Evolutionary conservation across 768 basidiomycete genomes (phyloP).

Genomic region (Lactarius quietus): DNA sequence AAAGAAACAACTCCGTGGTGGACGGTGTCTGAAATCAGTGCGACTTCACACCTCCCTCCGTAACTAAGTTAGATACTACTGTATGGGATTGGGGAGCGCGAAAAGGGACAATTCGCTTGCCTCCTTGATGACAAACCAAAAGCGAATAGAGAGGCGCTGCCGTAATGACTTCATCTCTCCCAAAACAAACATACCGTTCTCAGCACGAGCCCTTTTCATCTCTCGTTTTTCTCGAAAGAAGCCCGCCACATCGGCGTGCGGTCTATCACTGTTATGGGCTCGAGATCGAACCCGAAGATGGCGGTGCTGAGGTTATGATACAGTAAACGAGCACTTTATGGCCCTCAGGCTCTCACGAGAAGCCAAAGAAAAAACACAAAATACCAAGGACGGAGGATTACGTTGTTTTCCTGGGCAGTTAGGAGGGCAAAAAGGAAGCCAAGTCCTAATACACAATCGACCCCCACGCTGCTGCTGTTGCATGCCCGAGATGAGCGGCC

Average conservation of each 20-base stretch:
- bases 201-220: neutral
- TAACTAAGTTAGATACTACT: too few species aligned
- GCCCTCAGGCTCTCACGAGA: neutral
- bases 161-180: neutral
- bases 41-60: neutral
- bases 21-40: neutral
- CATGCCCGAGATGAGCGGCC: neutral
- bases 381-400: neutral
- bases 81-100: neutral
- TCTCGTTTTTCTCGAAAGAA: constrained; percentile 2
- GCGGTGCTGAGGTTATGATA: constrained; percentile 17
- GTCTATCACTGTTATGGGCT: neutral
- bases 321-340: neutral
- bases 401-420: neutral
- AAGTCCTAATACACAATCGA: neutral
- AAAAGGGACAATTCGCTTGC: neutral
- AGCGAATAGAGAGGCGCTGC: neutral
- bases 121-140: neutral
- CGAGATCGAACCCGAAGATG: constrained; percentile 20
- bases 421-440: neutral
- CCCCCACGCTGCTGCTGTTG: neutral
- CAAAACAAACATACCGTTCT: neutral
- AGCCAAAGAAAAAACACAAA: neutral
- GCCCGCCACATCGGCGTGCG: neutral
- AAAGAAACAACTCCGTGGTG: neutral